These are phyloP conservation scores for Leccinum pachyderme DNA, from an alignment of 1,284 basidiomycete genomes.

Conservation along the genomic window DNA sequence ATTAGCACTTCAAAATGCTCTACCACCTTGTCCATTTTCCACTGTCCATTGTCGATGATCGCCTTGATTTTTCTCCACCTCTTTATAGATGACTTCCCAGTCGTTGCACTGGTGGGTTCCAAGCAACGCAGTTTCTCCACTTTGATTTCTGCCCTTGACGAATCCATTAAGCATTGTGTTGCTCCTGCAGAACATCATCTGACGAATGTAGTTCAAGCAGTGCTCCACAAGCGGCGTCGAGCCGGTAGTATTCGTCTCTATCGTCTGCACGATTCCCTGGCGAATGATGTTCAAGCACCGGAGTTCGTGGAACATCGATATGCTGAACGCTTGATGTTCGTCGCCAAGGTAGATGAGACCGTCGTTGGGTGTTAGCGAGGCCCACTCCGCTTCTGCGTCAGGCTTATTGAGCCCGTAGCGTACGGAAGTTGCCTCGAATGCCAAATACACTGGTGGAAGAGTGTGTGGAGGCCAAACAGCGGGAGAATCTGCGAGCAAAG, in stretches of 20 bases:
- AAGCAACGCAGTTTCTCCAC: background rate
- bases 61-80: background rate
- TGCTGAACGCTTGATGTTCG: background rate
- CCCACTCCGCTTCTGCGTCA: slow-evolving; percentile 1
- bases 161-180: slow-evolving; percentile 5
- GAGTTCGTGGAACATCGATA: slow-evolving; percentile 7
- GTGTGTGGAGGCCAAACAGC: background rate
- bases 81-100: background rate
- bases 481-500: background rate
- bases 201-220: slow-evolving; percentile 9
- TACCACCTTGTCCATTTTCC: background rate
- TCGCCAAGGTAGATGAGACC: slow-evolving; percentile 3
- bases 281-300: slow-evolving; percentile 4
- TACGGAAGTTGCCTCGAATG: background rate
- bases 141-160: background rate
- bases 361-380: background rate
- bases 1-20: background rate
- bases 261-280: background rate
- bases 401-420: background rate
- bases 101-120: slow-evolving; percentile 2
- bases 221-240: slow-evolving; percentile 1
- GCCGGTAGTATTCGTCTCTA: background rate
- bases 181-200: slow-evolving; percentile 6
- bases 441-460: background rate
- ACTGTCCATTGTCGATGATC: background rate